Evolutionary conservation across 306 rosid genomes (phyloP).

Genomic region (Malus fusca): DNA sequence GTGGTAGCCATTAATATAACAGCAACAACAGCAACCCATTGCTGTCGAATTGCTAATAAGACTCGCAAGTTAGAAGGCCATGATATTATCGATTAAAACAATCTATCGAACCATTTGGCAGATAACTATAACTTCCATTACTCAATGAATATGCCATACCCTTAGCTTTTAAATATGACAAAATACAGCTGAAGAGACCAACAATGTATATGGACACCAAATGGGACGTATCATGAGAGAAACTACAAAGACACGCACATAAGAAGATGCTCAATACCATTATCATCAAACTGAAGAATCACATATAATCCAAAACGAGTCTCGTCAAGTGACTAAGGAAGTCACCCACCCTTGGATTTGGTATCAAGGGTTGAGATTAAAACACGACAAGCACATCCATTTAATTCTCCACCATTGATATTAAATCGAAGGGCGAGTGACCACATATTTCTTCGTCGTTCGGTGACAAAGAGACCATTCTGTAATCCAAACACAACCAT

Average conservation of each 20-base stretch:
- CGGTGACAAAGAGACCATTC: neutral
- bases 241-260: neutral
- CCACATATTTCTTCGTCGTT: too few species aligned
- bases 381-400: neutral
- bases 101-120: neutral
- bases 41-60: neutral
- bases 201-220: neutral
- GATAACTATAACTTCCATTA: neutral
- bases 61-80: neutral
- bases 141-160: neutral
- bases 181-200: constrained; percentile 3
- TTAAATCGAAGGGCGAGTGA: too few species aligned
- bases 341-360: neutral
- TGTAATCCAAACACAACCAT: neutral
- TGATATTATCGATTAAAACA: neutral
- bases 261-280: constrained; percentile 11
- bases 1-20: neutral
- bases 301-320: neutral
- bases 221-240: neutral
- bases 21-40: neutral
- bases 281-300: neutral
- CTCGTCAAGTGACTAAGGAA: neutral
- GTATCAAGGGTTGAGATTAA: neutral
- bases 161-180: neutral
- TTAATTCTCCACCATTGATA: neutral